Base-by-base conservation (phyloP, 1,284 basidiomycete genomes). In the Pseudozyma sp. region DNA sequence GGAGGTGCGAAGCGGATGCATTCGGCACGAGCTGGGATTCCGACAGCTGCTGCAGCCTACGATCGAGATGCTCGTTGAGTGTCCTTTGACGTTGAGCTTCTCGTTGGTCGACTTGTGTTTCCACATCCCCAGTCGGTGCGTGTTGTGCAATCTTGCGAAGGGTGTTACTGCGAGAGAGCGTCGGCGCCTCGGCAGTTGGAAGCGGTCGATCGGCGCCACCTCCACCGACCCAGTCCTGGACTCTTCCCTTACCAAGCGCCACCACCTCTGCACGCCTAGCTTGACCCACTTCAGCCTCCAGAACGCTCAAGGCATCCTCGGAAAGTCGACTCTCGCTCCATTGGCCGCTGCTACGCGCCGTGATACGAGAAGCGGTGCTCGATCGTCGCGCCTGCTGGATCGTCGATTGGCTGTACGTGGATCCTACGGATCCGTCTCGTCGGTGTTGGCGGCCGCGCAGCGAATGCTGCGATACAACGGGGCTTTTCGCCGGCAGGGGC, bases 271-370 rank as follows among this genome's bases (percentile, higher is more conserved):
- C 56, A 6, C 69, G 54, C 30, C 69, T 52, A 0, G 69, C 74
- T 11, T 76, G 69, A 16, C 74, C 69, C 5, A 76, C 68, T 30
- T 76, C 74, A 14, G 74, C 74, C 33, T 73, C 74, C 16, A 73
- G 24, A n/a, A 66, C 74, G 47, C 69, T 73, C 33, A 73, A 29
- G 1, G 74, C 68, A 33, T 72, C 68, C 33, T 76, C 69, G 5
- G 65, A 73, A 14, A 68, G 34, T 3, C 61, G 48, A 35, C 70
- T 58, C 35, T 73, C 70, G 51, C 70, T 73, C 57, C 57, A 68
- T 33, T 62, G 66, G 8, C 66, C 66, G 47, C 70, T 73, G 58
- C 68, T 71, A 8, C 66, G 66, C 4, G 54, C 45, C 8, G 68
- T 71, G 14, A 66, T 24, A 4, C 68, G 68, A 14, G 68, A 71